Evolutionary conservation across 768 basidiomycete species (phyloP).

Genomic region (Crucibulum laeve): DNA sequence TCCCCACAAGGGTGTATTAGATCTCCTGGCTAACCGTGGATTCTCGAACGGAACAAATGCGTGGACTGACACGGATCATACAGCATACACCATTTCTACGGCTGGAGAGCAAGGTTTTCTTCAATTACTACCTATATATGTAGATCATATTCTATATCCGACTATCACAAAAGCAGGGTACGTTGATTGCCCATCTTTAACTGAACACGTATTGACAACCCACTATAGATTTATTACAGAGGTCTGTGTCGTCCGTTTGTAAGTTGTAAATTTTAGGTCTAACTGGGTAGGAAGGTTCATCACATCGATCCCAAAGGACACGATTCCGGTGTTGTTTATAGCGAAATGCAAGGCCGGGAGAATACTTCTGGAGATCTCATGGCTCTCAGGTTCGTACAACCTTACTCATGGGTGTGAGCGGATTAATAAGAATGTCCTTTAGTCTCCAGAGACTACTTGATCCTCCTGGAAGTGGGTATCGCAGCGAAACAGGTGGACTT

Average conservation of each 20-base stretch:
- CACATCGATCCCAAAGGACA: slow-evolving; percentile 89
- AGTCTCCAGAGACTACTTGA: slow-evolving; percentile 82
- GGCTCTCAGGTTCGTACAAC: slow-evolving; percentile 63
- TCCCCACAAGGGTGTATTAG: slow-evolving; percentile 94
- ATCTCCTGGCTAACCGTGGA: slow-evolving; percentile 91
- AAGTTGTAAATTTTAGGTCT: slow-evolving; percentile 4
- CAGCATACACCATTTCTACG: slow-evolving; percentile 93
- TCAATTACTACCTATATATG: slow-evolving; percentile 81
- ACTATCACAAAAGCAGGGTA: slow-evolving; percentile 87
- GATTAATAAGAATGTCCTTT: slow-evolving; percentile 2
- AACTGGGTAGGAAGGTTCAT: slow-evolving; percentile 75
- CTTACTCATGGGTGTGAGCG: background rate
- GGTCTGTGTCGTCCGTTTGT: slow-evolving; percentile 26
- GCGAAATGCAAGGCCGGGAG: slow-evolving; percentile 95
- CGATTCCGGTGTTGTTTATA: slow-evolving; percentile 94
- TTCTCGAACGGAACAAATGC: slow-evolving; percentile 93
- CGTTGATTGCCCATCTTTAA: slow-evolving; percentile 21
- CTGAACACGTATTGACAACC: slow-evolving; percentile 8
- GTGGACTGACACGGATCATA: slow-evolving; percentile 96
- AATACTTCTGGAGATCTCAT: slow-evolving; percentile 91
- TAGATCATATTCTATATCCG: slow-evolving; percentile 96
- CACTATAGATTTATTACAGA: slow-evolving; percentile 49
- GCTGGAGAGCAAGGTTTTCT: slow-evolving; percentile 92
- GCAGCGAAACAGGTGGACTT: slow-evolving; percentile 95
- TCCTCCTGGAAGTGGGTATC: slow-evolving; percentile 78